A percentile compares a stretch with the other conserved stretches of the same genome.
Evolutionary conservation across 108 stramenopile genomes (phyloP).

Genomic region (Cyclotella baltica): DNA sequence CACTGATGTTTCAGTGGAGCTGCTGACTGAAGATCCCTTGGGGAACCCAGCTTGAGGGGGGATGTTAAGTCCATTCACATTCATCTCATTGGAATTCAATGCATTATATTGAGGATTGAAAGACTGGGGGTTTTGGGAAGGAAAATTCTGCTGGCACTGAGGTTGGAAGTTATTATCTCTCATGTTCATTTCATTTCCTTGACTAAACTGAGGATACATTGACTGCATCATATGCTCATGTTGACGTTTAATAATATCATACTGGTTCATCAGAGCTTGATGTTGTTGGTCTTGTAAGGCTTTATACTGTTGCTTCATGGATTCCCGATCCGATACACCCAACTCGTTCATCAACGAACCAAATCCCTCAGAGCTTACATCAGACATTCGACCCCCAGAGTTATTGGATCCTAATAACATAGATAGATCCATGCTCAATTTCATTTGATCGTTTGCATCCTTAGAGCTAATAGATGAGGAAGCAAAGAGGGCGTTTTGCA

Average conservation of each 20-base stretch:
- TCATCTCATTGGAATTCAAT: background rate
- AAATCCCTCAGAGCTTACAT: conserved; percentile 18
- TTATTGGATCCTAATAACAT: conserved; percentile 8
- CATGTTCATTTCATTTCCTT: background rate
- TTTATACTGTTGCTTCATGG: conserved; percentile 16
- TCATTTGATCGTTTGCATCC: conserved; percentile 2
- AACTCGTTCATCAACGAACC: conserved; percentile 26
- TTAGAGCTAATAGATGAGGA: conserved; percentile 23
- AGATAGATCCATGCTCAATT: conserved; percentile 23
- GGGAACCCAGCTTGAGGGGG: background rate
- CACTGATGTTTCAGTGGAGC: background rate
- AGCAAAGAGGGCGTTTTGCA: conserved; percentile 15
- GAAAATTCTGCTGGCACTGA: conserved; percentile 5
- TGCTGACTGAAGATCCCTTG: background rate
- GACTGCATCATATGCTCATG: conserved; percentile 12
- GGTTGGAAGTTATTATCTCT: background rate
- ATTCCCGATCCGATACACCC: conserved; percentile 9
- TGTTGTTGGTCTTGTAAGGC: conserved; percentile 22
- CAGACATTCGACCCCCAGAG: conserved; percentile 7
- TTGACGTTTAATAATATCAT: conserved; percentile 10
- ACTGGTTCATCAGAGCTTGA: background rate
- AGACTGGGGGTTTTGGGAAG: background rate
- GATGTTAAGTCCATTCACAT: background rate
- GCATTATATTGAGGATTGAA: background rate
- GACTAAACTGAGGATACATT: background rate